Evolutionary conservation across 768 basidiomycete species (phyloP), one percentile per base, ranked within the genome.

Genomic region (Mycena filopes): DNA sequence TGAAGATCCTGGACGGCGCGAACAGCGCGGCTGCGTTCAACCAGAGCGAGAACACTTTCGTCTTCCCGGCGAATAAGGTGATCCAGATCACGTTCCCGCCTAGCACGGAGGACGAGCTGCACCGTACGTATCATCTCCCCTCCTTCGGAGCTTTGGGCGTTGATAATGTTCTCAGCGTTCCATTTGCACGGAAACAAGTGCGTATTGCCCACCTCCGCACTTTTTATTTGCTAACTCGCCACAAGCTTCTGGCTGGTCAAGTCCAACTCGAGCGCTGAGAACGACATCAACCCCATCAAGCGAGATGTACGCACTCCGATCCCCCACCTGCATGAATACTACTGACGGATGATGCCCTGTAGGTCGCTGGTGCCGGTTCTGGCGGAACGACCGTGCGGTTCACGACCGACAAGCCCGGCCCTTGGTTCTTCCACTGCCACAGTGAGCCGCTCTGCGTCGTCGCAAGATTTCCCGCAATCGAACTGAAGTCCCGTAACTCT

Each of bases 381-480:
- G 67, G 64, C 3, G 71, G 71, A 7, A 70, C 59, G 16, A 83
- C 79, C 2, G 61, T 90, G 45, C 82, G 87, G 13, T 89, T 87
- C 78, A 70, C 75, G 11, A 87, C 88, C 6, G 84, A 88, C 67
- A 87, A 86, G 72, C 77, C 86, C 0, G 74, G 74, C 28, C 71
- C 74, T 3, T 75, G 71, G 70, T 75, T 75, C 70, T 75, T 75
- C 74, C 74, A 75, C 51, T 74, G 73, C 54, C 70, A 72, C 65
- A 73, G 59, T 66, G 33, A 41, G 65, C 40, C 45, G 11, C 38
- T 7, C n/a, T n/a, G n/a, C 23, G 21, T 16, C 2, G 21, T 23
- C 18, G 36, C 4, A 23, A 25, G 40, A 29, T 3, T 33, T 10
- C n/a, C n/a, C n/a, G 2, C 25, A 10, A 18, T 23, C 4, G 5